Conservation (phyloP, 306 rosid species). For the Prosopis cineraria region DNA sequence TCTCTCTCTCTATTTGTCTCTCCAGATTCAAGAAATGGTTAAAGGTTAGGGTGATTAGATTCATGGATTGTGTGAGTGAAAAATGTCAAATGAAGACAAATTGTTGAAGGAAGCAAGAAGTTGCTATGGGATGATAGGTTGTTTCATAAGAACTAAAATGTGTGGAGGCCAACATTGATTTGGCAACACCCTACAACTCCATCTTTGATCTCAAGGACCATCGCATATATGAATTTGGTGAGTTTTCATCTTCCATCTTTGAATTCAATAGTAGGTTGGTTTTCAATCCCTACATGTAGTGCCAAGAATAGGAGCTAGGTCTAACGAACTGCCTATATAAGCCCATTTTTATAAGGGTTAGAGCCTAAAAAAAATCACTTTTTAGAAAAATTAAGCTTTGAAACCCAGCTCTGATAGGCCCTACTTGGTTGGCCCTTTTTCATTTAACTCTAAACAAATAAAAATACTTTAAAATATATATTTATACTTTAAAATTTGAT, state of each 20-base stretch:
- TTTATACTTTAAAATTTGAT: too few species aligned
- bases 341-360: too few species aligned
- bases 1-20: too few species aligned
- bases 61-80: slow-evolving; percentile 24
- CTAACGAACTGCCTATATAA: too few species aligned
- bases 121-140: slow-evolving; percentile 98
- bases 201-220: slow-evolving; percentile 91
- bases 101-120: slow-evolving; percentile 94
- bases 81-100: slow-evolving; percentile 94
- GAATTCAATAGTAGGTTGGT: slow-evolving; percentile 20
- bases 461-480: too few species aligned
- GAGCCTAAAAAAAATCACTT: too few species aligned
- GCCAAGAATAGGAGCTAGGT: too few species aligned
- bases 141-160: slow-evolving; percentile 95
- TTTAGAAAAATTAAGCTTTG: too few species aligned
- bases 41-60: slow-evolving; percentile 17
- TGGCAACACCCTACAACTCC: slow-evolving; percentile 85
- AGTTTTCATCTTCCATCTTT: slow-evolving; percentile 35
- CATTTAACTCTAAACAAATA: too few species aligned
- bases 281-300: too few species aligned
- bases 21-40: slow-evolving; percentile 45
- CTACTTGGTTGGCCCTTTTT: too few species aligned
- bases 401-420: too few species aligned
- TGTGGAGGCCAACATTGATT: slow-evolving; percentile 92
- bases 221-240: slow-evolving; percentile 93